A percentile compares a stretch with the other conserved stretches of the same genome.
Conservation (phyloP, 768 basidiomycete species). For the Xerocomus potaroensis region DNA sequence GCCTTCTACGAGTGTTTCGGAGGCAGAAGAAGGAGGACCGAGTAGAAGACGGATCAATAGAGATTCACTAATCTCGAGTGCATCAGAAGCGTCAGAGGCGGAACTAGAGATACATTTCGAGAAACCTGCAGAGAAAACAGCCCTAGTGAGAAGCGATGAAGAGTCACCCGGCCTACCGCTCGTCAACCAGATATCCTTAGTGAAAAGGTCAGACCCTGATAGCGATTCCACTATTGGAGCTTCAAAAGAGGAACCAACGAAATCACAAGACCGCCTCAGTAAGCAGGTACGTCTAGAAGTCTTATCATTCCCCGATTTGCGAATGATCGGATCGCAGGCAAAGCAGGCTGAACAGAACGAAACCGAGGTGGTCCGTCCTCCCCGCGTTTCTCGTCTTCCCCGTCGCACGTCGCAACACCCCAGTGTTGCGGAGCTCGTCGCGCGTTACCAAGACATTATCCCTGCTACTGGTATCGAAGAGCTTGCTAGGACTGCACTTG, state of each 20-base stretch:
- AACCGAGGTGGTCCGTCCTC: slow-evolving; percentile 16
- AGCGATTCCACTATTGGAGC: slow-evolving; percentile 86
- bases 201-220: slow-evolving; percentile 57
- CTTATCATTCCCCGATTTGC: not conserved
- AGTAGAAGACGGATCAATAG: slow-evolving; percentile 45
- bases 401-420: slow-evolving; percentile 52
- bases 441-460: slow-evolving; percentile 73
- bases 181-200: slow-evolving; percentile 8
- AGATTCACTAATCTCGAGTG: slow-evolving; percentile 61
- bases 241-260: slow-evolving; percentile 24
- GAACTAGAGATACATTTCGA: slow-evolving; percentile 39
- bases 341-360: slow-evolving; percentile 24
- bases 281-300: slow-evolving; percentile 26
- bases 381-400: slow-evolving; percentile 57
- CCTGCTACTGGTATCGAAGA: slow-evolving; percentile 71
- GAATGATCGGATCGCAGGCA: slow-evolving; percentile 14
- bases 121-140: slow-evolving; percentile 17
- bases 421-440: slow-evolving; percentile 82
- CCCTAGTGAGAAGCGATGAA: slow-evolving; percentile 15
- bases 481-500: slow-evolving; percentile 63
- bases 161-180: slow-evolving; percentile 10
- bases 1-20: slow-evolving; percentile 66
- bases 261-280: slow-evolving; percentile 13
- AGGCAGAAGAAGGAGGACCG: slow-evolving; percentile 59
- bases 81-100: slow-evolving; percentile 67